Evolutionary conservation across 768 basidiomycete genomes (phyloP).

Genomic region (Mycena crocata): DNA sequence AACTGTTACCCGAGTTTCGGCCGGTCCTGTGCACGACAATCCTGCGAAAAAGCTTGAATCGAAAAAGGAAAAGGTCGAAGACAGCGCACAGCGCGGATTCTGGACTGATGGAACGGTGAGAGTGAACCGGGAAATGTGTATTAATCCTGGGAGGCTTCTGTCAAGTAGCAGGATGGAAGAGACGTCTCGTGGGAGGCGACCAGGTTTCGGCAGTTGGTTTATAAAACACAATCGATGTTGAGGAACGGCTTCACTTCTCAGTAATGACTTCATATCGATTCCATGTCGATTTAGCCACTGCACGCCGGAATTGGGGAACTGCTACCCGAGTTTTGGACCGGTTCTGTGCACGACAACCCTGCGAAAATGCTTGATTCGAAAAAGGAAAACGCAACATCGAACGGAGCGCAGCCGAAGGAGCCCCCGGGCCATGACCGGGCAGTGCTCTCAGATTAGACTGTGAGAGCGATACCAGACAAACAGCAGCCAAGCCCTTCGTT

Average conservation of each 20-base stretch:
- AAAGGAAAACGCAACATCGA: neutral
- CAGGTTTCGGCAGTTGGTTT: neutral
- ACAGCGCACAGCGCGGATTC: neutral
- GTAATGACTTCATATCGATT: too few species aligned
- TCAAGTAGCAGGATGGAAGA: neutral
- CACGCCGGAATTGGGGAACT: too few species aligned
- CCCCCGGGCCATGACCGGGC: neutral
- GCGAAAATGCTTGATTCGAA: too few species aligned
- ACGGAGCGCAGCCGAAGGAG: neutral
- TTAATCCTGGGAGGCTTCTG: neutral
- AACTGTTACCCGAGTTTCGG: too few species aligned
- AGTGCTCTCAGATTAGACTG: neutral
- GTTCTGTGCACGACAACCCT: too few species aligned
- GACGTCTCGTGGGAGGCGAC: neutral
- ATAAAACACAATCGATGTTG: too few species aligned
- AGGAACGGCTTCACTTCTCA: too few species aligned
- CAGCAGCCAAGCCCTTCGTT: neutral
- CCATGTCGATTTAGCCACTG: too few species aligned
- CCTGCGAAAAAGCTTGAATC: too few species aligned
- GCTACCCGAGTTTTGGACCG: too few species aligned
- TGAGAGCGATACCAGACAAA: neutral
- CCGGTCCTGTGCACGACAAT: too few species aligned
- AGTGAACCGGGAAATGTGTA: neutral
- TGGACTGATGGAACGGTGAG: neutral
- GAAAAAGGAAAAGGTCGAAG: constrained; percentile 1